phyloP scores from a whole-genome alignment of 208 protist genomes.

The Acanthamoeba royreba region DNA sequence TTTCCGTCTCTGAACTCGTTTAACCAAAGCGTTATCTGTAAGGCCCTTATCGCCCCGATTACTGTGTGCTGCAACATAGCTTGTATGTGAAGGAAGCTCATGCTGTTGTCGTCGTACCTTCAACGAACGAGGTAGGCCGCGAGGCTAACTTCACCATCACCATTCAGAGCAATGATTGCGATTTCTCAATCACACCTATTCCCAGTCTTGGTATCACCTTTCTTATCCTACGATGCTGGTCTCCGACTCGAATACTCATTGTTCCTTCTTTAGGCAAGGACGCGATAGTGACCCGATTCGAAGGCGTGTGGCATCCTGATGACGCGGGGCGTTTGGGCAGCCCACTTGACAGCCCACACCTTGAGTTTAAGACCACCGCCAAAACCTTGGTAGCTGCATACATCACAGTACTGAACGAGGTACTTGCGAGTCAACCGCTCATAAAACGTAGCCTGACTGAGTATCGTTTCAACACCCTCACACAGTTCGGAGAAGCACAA shows the following conservation, averaged over 20 bases:
- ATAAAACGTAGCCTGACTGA: no score
- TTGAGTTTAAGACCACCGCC: not conserved
- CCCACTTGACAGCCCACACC: not conserved
- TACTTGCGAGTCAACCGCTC: no score
- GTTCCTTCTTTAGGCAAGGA: not conserved
- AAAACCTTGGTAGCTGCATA: not conserved
- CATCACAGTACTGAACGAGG: not conserved
- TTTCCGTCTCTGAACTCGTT: no score
- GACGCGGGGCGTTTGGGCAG: not conserved
- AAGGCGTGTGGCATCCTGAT: not conserved
- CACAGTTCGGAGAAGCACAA: not conserved
- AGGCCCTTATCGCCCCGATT: not conserved
- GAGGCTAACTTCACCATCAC: not conserved
- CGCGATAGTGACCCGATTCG: not conserved
- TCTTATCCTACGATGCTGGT: no score
- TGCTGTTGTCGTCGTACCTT: not conserved
- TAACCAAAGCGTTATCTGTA: no score
- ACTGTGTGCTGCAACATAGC: not conserved
- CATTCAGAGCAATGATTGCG: not conserved
- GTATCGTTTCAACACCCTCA: no score
- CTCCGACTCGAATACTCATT: no score
- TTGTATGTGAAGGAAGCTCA: not conserved
- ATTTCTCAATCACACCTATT: not conserved
- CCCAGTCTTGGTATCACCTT: not conserved
- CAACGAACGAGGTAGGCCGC: not conserved